Evolutionary conservation across 306 rosid species (phyloP).

Genomic region (Abrus precatorius): DNA sequence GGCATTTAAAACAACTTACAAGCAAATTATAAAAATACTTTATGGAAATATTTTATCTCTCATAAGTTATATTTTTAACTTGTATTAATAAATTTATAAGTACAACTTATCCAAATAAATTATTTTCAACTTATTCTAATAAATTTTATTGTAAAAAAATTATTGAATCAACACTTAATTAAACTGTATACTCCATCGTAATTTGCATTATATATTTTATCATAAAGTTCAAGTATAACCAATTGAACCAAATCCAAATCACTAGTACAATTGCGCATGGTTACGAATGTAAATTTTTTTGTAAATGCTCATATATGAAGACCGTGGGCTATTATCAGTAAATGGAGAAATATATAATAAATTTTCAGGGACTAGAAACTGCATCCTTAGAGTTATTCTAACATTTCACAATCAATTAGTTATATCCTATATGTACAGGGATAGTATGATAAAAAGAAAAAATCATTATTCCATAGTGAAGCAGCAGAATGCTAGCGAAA

Average conservation of each 20-base stretch:
- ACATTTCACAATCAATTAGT: constrained; percentile 38
- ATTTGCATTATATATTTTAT: neutral
- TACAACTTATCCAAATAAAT: too few relatives aligned
- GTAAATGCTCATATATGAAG: neutral
- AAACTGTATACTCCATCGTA: too few relatives aligned
- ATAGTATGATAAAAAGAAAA: neutral
- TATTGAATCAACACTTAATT: too few relatives aligned
- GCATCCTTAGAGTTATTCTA: constrained; percentile 14
- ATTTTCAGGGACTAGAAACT: neutral
- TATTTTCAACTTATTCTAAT: too few relatives aligned
- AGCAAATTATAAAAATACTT: too few relatives aligned
- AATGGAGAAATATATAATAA: neutral
- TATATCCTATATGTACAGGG: constrained; percentile 45
- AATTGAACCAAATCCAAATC: neutral
- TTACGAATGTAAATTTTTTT: neutral
- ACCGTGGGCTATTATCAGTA: neutral
- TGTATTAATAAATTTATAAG: too few relatives aligned
- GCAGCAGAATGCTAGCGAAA: constrained; percentile 43
- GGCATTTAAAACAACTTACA: too few relatives aligned
- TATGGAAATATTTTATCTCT: too few relatives aligned
- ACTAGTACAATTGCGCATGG: neutral
- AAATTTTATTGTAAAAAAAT: too few relatives aligned
- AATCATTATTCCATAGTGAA: constrained; percentile 30
- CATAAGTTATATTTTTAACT: too few relatives aligned
- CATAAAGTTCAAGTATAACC: constrained; percentile 3